Evolutionary conservation across 805 yeast genomes (phyloP).

Genomic region (Ogataea glucozyma): DNA sequence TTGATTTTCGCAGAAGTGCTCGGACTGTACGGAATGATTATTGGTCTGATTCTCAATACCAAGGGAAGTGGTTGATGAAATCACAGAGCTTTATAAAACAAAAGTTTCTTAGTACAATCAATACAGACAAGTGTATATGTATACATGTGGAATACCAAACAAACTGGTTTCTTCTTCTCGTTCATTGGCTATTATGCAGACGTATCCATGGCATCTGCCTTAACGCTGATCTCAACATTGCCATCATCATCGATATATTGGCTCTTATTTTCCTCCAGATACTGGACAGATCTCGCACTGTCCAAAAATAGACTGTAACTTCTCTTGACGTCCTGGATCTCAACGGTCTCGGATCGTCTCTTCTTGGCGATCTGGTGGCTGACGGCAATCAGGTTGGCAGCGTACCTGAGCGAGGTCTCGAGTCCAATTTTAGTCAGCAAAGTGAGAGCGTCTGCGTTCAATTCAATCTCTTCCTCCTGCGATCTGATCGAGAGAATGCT

Average conservation of each 20-base stretch:
- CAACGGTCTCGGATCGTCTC: conserved; percentile 66
- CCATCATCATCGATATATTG: conserved; percentile 83
- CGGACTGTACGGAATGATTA: conserved; percentile 94
- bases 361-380: conserved; percentile 80
- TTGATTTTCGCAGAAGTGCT: conserved; percentile 97
- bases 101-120: conserved; percentile 2
- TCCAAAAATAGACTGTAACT: conserved; percentile 82
- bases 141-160: not conserved
- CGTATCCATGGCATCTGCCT: conserved; percentile 39
- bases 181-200: conserved; percentile 13
- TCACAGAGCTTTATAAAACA: not conserved
- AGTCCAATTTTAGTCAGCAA: conserved; percentile 72
- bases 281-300: conserved; percentile 74
- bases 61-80: conserved; percentile 63
- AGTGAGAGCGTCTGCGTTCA: conserved; percentile 70
- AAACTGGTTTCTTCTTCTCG: not conserved
- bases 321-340: conserved; percentile 75
- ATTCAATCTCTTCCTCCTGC: conserved; percentile 67
- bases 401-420: conserved; percentile 83
- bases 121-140: conserved; percentile 1
- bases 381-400: conserved; percentile 88
- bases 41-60: conserved; percentile 89
- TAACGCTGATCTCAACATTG: conserved; percentile 55
- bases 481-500: conserved; percentile 84
- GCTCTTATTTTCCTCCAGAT: conserved; percentile 49